phyloP scores from a whole-genome alignment of 495 filamentous ascomycete genomes.

The Lophiotrema nucula region DNA sequence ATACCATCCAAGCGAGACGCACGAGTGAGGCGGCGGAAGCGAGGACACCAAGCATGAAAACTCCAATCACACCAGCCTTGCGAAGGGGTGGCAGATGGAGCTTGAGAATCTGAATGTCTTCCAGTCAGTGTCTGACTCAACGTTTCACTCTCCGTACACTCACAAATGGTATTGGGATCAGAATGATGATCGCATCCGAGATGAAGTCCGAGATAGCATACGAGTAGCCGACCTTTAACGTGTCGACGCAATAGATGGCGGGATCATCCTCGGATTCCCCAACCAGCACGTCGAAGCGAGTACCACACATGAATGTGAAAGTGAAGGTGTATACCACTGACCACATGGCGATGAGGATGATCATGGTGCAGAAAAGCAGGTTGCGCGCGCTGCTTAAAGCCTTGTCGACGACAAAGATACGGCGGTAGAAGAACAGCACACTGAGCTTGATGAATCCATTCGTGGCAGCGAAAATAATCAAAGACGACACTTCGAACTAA shows the following conservation, averaged over 20 bases:
- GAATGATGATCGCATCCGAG: not conserved
- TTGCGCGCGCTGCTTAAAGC: not conserved
- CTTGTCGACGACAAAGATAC: slow-evolving; percentile 2
- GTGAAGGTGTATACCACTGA: not conserved
- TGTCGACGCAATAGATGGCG: not conserved
- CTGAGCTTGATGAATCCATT: not conserved
- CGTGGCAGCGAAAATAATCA: not conserved
- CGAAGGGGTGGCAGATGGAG: not conserved
- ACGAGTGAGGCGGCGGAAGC: slow-evolving; percentile 4
- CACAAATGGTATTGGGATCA: slow-evolving; percentile 8
- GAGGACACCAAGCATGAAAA: slow-evolving; percentile 6
- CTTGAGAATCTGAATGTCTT: not conserved
- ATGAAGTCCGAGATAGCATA: slow-evolving; percentile 8
- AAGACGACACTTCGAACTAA: not conserved
- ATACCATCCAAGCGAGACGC: not conserved
- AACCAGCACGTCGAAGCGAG: not conserved
- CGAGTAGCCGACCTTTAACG: not conserved
- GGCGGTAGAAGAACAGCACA: slow-evolving; percentile 6
- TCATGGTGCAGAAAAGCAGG: not conserved
- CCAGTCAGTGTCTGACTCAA: not conserved
- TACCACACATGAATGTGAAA: slow-evolving; percentile 9
- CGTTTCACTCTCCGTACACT: not conserved
- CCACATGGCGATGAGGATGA: slow-evolving; percentile 3
- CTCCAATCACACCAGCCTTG: not conserved
- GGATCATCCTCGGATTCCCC: not conserved